phyloP scores from a whole-genome alignment of 805 yeast species.

The Teunomyces tritomae region DNA sequence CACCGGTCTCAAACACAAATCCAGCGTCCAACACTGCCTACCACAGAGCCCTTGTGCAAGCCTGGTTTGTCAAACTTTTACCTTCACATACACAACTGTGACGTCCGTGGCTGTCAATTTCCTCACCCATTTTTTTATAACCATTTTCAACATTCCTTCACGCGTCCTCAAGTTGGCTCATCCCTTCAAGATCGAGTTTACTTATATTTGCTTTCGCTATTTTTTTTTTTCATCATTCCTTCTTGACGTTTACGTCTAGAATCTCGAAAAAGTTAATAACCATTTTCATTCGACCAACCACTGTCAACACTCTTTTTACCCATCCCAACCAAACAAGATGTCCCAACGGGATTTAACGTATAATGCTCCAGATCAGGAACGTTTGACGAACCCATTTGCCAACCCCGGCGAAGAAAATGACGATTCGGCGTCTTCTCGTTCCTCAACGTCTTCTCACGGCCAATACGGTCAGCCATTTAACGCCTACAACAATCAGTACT shows the following conservation, averaged over 20 bases:
- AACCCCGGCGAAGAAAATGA: background rate
- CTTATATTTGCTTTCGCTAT: background rate
- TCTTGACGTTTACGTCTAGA: background rate
- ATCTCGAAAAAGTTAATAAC: background rate
- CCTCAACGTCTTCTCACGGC: background rate
- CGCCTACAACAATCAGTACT: slow-evolving; percentile 38
- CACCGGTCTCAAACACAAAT: background rate
- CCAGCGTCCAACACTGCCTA: background rate
- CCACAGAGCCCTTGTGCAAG: background rate
- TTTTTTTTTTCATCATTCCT: background rate
- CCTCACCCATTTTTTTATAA: background rate
- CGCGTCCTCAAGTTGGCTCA: background rate
- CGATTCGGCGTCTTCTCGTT: slow-evolving; percentile 1
- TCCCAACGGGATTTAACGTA: slow-evolving; percentile 33
- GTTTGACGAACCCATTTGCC: slow-evolving; percentile 14
- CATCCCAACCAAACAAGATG: slow-evolving; percentile 7
- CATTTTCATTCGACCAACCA: too few relatives aligned
- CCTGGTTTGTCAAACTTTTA: too few relatives aligned
- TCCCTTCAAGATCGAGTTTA: background rate
- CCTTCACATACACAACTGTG: background rate
- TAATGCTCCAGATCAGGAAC: slow-evolving; percentile 17
- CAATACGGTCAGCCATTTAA: slow-evolving; percentile 36
- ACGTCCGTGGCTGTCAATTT: too few relatives aligned
- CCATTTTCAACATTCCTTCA: background rate
- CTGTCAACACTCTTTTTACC: background rate